Percentiles rank a stretch among this genome's conserved stretches.
These are phyloP conservation scores for Flammula alnicola DNA, from an alignment of 1,284 basidiomycete genomes.

Conservation along the genomic window DNA sequence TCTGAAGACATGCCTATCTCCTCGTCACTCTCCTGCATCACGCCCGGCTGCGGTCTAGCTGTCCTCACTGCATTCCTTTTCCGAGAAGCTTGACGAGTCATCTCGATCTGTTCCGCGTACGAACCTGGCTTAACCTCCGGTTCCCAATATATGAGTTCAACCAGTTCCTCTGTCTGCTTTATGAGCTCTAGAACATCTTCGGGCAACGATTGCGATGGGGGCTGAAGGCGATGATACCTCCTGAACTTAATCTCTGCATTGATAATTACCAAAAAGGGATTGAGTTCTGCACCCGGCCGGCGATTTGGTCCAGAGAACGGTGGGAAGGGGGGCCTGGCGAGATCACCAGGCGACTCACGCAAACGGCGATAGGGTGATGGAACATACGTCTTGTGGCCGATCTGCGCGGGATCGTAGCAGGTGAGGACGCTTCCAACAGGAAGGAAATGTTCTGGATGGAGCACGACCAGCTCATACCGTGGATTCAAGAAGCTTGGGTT, in stretches of 20 bases:
- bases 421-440: slow-evolving; percentile 18
- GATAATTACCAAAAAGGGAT: slow-evolving; percentile 23
- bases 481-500: too few species aligned
- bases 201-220: slow-evolving; percentile 18
- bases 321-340: slow-evolving; percentile 16
- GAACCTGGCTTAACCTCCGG: too few species aligned
- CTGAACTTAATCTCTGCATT: slow-evolving; percentile 27
- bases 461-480: slow-evolving; percentile 20
- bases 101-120: too few species aligned
- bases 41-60: too few species aligned
- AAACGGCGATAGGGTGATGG: slow-evolving; percentile 17
- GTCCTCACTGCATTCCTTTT: too few species aligned
- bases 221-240: slow-evolving; percentile 19
- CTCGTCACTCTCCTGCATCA: too few species aligned
- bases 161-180: slow-evolving; percentile 10
- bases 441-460: slow-evolving; percentile 27
- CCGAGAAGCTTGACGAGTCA: too few species aligned
- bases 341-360: slow-evolving; percentile 17
- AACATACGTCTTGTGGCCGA: slow-evolving; percentile 21
- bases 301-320: slow-evolving; percentile 14
- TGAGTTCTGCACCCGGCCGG: slow-evolving; percentile 9
- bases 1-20: too few species aligned
- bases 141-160: too few species aligned
- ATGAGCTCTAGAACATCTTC: slow-evolving; percentile 25
- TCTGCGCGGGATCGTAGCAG: slow-evolving; percentile 15